phyloP scores from a whole-genome alignment of 148 eudicot genomes.

The Arbutus unedo region DNA sequence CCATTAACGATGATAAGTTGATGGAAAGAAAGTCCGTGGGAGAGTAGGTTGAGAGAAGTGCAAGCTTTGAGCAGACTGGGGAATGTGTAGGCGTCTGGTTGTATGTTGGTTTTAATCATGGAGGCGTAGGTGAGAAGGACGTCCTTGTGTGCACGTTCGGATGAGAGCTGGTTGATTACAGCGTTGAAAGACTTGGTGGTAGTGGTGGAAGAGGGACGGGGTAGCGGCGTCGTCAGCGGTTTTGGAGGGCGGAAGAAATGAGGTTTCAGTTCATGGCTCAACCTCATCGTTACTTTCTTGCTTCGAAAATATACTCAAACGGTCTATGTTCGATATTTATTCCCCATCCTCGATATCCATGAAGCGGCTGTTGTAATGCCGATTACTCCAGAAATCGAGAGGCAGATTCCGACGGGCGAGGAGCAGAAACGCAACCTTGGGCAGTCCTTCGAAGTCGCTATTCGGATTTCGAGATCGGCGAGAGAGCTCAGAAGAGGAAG shows the following conservation, averaged over 20 bases:
- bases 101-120: conserved; percentile 48
- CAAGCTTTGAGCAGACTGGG: conserved; percentile 80
- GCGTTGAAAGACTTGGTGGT: conserved; percentile 55
- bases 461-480: conserved; percentile 28
- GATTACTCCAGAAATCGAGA: conserved; percentile 47
- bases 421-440: conserved; percentile 75
- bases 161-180: conserved; percentile 54
- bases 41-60: conserved; percentile 40
- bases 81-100: conserved; percentile 69
- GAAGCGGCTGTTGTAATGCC: no score
- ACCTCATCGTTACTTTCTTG: not conserved
- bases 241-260: conserved; percentile 11
- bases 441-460: conserved; percentile 35
- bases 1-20: conserved; percentile 50
- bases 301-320: no score
- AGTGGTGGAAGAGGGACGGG: conserved; percentile 20
- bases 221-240: conserved; percentile 24
- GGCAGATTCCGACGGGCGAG: conserved; percentile 67
- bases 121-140: conserved; percentile 56
- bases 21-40: conserved; percentile 59
- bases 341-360: no score
- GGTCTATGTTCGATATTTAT: no score
- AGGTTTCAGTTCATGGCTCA: conserved; percentile 38
- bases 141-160: conserved; percentile 40
- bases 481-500: not conserved